Base-by-base conservation (phyloP, 2,329 filamentous ascomycete species). In the Cladobotryum protrusum region DNA sequence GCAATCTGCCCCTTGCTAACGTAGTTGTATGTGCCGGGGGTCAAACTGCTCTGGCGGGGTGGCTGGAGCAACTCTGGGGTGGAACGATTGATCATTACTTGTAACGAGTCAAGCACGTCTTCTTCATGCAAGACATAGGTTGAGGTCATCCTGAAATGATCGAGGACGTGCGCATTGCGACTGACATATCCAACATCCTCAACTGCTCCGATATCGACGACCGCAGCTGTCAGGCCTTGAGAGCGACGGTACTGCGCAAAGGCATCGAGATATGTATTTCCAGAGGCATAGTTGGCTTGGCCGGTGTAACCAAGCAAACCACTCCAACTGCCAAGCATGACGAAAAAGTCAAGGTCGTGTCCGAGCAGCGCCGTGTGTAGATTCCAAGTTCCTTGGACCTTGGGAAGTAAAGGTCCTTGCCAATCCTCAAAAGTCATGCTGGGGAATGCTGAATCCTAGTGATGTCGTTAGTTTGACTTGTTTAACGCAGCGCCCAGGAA, bases 231-330 rank as follows among this genome's bases (percentile, higher is more conserved):
- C 5, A 74, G 58, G 3, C 69, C 69, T 2, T 57, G 57, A 0
- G 49, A 48, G 5, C 60, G 54, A 13, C 72, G 66, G 44, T 67
- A 69, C 15, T 66, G 63, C 6, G 62, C 65, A 24, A 75, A 65
- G 5, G 65, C 59, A 29, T 72, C 67, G 32, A 72, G 55, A 57
- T 67, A 76, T 6, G 65, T 62, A 55, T 72, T 75, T 29, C 60
- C 68, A 2, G 67, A 61, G 3, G 59, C 54, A 45, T 72, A 72
- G 49, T 67, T 69, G 44, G 61, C 57, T 45, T 69, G 65, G 2
- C 55, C 57, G 2, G 54, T 42, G 5, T 56, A 53, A 1, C 61
- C 66, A 7, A 64, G 40, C 0, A 63, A 47, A 32, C 54, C 59
- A 0, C 54, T 56, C 13, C 63, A 53, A 19, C 65, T 68, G 14